A percentile compares a stretch with the other conserved stretches of the same genome.
Conservation (phyloP, 2,329 filamentous ascomycete species). For the Diplodia corticola region DNA sequence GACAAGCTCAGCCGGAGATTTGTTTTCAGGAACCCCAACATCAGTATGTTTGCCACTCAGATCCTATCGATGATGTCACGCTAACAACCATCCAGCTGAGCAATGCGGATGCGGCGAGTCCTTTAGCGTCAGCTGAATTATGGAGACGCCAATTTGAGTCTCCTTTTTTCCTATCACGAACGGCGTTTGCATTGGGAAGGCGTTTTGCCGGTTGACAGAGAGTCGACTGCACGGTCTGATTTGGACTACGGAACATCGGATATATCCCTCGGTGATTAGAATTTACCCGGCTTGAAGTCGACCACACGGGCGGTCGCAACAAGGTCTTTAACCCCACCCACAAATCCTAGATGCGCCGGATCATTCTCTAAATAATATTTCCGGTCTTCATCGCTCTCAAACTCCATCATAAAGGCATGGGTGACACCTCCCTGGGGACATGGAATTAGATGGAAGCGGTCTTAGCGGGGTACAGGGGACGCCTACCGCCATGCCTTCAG, state of each 20-base stretch:
- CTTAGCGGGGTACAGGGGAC: background rate
- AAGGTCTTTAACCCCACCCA: conserved; percentile 53
- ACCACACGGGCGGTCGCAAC: conserved; percentile 59
- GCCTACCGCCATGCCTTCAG: conserved; percentile 60
- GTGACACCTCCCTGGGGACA: conserved; percentile 57
- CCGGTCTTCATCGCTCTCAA: conserved; percentile 62
- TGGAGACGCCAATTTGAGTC: background rate
- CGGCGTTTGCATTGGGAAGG: conserved; percentile 33
- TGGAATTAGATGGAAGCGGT: background rate
- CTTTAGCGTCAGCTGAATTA: conserved; percentile 61
- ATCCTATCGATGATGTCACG: background rate
- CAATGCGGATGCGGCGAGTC: conserved; percentile 96
- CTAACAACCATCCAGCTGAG: conserved; percentile 65
- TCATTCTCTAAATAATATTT: conserved; percentile 69
- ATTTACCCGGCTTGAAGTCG: conserved; percentile 59
- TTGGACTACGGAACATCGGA: conserved; percentile 21
- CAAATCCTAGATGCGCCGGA: conserved; percentile 62
- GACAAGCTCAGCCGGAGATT: conserved; percentile 92
- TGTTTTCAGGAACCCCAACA: conserved; percentile 95
- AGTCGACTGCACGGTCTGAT: conserved; percentile 1
- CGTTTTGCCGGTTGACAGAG: conserved; percentile 12
- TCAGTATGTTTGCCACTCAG: conserved; percentile 68
- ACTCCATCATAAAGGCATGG: conserved; percentile 70
- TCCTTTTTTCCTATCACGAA: conserved; percentile 25
- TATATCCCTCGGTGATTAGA: conserved; percentile 37